These are phyloP conservation scores for Geotrichum siamense DNA, from an alignment of 1,139 yeast species.

Conservation along the genomic window DNA sequence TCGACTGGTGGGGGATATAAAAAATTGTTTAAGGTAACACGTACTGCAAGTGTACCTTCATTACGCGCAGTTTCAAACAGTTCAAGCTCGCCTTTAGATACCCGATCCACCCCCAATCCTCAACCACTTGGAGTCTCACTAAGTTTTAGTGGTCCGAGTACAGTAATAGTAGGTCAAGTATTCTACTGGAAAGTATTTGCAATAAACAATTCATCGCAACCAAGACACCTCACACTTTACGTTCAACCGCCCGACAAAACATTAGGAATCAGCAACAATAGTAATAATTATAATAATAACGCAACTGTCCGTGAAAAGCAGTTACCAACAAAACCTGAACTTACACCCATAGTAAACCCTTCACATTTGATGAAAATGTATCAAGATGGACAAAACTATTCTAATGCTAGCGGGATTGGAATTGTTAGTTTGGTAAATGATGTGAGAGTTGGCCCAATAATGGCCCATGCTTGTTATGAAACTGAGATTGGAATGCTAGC, in stretches of 20 bases:
- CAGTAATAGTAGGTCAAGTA: conserved; percentile 53
- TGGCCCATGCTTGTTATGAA: conserved; percentile 57
- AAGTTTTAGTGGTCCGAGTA: conserved; percentile 57
- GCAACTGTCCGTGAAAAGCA: conserved; percentile 19
- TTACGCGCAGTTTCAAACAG: conserved; percentile 4
- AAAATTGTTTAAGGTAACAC: conserved; percentile 15
- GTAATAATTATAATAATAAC: conserved; percentile 13
- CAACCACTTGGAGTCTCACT: conserved; percentile 43
- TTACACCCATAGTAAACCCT: conserved; percentile 33
- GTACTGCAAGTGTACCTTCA: conserved; percentile 8
- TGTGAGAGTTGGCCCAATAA: conserved; percentile 55
- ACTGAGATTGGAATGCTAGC: conserved; percentile 57
- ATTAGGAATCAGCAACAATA: conserved; percentile 7
- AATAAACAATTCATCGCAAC: conserved; percentile 45
- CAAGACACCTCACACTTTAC: conserved; percentile 41
- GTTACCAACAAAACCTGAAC: conserved; percentile 16
- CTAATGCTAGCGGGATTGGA: conserved; percentile 24
- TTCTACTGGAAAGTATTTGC: conserved; percentile 63
- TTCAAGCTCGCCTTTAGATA: conserved; percentile 4
- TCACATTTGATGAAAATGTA: conserved; percentile 30
- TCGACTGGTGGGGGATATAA: conserved; percentile 18
- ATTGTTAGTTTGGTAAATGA: conserved; percentile 60
- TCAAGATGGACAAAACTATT: conserved; percentile 18
- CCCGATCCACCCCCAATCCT: conserved; percentile 5
- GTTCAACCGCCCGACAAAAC: conserved; percentile 26